Base-by-base conservation (phyloP, 352 stramenopile species). In the Pythium myriotylum region DNA sequence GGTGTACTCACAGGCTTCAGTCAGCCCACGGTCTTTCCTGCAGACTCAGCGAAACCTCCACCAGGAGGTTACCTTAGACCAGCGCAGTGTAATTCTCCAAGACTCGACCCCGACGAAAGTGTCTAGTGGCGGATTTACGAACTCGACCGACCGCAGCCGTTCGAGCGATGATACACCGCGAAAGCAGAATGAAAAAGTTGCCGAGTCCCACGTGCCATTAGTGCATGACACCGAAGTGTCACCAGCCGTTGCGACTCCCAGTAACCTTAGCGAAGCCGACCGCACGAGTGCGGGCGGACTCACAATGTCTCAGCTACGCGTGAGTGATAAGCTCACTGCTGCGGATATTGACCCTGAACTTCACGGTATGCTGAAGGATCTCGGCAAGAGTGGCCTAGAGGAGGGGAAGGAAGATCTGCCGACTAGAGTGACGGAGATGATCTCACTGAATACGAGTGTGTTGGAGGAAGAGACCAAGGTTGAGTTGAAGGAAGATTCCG, bases 401-500 rank as follows among this genome's bases (percentile, higher is more conserved):
- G 42, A 58, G 7, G 33, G 54, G 16, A 48, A 54, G 4, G 27
- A 57, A 7, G 55, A 5, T n/a, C 22, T 65, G 19, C 55, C 62
- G 12, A 60, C 50, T 27, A 55, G 56, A 4, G 46, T 66, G 37
- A 72, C 64, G 6, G 64, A 67, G 24, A 72, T 72, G 64, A 72
- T 72, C 33, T 35, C 64, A 14, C 39, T 72, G 5, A 46, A 63
- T 39, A 41, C 54, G n/a, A 10, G 51, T 23, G 40, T 56, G 10
- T 24, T 54, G 1, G 54, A 59, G 16, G 61, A 68, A 7, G 27
- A 56, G n/a, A 49, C 35, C 17, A 52, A 41, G 12, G 32, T 48
- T 16, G 43, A 62, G 26, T 20, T 7, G 5, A 23, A 6, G 13
- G 50, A 46, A 17, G 50, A 14, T 2, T 19, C 32, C 16, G 10